Conservation (phyloP, 345 rosid species). For the Moricandia moricandioides region DNA sequence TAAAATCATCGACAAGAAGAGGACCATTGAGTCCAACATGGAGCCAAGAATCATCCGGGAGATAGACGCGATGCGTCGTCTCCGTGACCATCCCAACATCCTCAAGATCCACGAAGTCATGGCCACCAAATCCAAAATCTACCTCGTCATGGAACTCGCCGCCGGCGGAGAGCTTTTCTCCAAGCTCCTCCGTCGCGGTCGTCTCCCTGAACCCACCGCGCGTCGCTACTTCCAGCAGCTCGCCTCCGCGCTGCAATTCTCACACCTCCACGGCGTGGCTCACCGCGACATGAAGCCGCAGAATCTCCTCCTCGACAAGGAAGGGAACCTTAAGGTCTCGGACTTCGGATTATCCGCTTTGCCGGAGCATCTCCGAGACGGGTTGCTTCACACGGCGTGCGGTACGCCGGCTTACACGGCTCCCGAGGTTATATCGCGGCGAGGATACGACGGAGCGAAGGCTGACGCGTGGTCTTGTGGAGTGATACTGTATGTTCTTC, state of each 20-base stretch:
- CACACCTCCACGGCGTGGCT: conserved; percentile 79
- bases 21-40: conserved; percentile 50
- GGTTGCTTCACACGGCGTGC: conserved; percentile 80
- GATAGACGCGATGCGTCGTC: conserved; percentile 80
- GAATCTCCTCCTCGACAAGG: conserved; percentile 63
- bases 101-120: conserved; percentile 85
- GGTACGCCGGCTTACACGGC: conserved; percentile 84
- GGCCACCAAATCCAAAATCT: conserved; percentile 85
- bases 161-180: conserved; percentile 78
- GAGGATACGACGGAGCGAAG: conserved; percentile 70
- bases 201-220: conserved; percentile 51
- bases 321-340: conserved; percentile 71
- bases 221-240: conserved; percentile 79
- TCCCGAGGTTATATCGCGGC: conserved; percentile 66
- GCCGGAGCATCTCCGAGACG: conserved; percentile 64
- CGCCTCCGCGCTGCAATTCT: conserved; percentile 69
- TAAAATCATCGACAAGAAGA: conserved; percentile 69
- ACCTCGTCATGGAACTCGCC: conserved; percentile 86
- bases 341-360: conserved; percentile 87
- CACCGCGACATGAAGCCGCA: conserved; percentile 95
- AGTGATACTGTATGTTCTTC: conserved; percentile 60
- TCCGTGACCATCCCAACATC: conserved; percentile 77
- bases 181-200: conserved; percentile 57
- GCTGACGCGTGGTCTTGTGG: conserved; percentile 98
- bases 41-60: conserved; percentile 68